Conservation (phyloP, 345 rosid species). For the Murraya paniculata region DNA sequence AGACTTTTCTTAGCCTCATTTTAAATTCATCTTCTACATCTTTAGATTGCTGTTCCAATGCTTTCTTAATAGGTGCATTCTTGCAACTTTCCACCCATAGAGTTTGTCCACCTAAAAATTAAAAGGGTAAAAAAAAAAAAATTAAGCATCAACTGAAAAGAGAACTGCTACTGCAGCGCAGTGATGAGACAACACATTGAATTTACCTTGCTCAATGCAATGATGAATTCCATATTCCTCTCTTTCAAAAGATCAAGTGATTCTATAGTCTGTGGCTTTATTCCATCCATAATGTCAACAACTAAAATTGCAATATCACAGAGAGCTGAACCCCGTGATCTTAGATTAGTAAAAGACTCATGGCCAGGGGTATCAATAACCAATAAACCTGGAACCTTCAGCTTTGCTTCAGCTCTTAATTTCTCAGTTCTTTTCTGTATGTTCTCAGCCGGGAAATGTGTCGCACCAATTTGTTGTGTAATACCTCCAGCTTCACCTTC, state of each 20-base stretch:
- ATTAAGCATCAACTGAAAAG: conserved; percentile 1
- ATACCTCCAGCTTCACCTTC: conserved; percentile 99
- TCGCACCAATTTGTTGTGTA: conserved; percentile 96
- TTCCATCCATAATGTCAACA: conserved; percentile 89
- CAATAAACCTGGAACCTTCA: conserved; percentile 89
- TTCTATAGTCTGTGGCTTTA: conserved; percentile 87
- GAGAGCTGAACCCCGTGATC: conserved; percentile 87
- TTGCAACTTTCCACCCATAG: conserved; percentile 75
- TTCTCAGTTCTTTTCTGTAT: conserved; percentile 88
- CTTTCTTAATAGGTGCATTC: conserved; percentile 66
- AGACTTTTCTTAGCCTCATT: conserved; percentile 36
- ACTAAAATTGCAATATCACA: conserved; percentile 95
- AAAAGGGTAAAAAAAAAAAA: not conserved
- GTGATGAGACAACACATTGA: not conserved
- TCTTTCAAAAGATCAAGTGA: conserved; percentile 78
- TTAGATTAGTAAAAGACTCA: conserved; percentile 77
- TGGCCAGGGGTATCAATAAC: conserved; percentile 99
- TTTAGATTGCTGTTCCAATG: conserved; percentile 65
- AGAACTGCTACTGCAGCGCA: conserved; percentile 1
- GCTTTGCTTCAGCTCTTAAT: conserved; percentile 79
- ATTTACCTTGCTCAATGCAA: conserved; percentile 83
- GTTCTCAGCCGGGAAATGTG: conserved; percentile 86
- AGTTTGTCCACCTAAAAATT: conserved; percentile 73
- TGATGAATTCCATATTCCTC: conserved; percentile 81
- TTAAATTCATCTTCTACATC: conserved; percentile 71